These are phyloP conservation scores for Lachancea quebecensis DNA, from an alignment of 805 yeast species.

Conservation along the genomic window DNA sequence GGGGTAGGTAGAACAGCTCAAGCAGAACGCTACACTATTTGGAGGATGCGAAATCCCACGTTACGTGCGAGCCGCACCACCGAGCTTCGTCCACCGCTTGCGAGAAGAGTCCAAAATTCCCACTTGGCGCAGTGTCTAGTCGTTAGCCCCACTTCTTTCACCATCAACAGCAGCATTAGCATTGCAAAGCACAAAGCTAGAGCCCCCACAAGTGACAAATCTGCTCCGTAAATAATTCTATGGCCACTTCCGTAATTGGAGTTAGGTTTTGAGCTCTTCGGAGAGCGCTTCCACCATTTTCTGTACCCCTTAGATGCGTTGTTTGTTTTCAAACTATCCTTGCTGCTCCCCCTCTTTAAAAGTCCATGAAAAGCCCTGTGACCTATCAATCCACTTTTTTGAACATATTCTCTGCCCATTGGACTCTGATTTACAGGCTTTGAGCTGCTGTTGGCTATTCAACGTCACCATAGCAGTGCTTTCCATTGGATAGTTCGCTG, in stretches of 20 bases:
- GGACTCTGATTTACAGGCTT: too few relatives aligned
- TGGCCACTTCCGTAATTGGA: neutral
- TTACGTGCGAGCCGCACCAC: neutral
- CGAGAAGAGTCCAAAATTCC: slow-evolving; percentile 6
- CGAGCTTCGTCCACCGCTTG: slow-evolving; percentile 2
- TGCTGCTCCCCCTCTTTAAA: neutral
- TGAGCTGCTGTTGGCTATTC: too few relatives aligned
- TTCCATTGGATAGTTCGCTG: too few relatives aligned
- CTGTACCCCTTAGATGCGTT: neutral
- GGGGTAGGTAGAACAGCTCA: too few relatives aligned
- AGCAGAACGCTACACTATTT: neutral
- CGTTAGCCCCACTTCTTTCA: slow-evolving; percentile 4
- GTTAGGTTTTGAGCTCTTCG: neutral
- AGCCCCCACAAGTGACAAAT: neutral
- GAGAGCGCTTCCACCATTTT: neutral
- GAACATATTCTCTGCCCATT: too few relatives aligned
- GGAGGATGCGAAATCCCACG: neutral
- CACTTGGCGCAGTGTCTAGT: slow-evolving; percentile 6
- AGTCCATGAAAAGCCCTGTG: neutral
- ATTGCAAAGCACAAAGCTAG: slow-evolving; percentile 2
- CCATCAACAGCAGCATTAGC: slow-evolving; percentile 1
- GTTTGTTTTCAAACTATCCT: neutral
- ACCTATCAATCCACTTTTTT: neutral
- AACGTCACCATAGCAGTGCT: too few relatives aligned
- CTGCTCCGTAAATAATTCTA: neutral